Percentiles rank a stretch among this genome's conserved stretches.
Conservation (phyloP, 2,329 filamentous ascomycete species). For the Xylaria sp. region DNA sequence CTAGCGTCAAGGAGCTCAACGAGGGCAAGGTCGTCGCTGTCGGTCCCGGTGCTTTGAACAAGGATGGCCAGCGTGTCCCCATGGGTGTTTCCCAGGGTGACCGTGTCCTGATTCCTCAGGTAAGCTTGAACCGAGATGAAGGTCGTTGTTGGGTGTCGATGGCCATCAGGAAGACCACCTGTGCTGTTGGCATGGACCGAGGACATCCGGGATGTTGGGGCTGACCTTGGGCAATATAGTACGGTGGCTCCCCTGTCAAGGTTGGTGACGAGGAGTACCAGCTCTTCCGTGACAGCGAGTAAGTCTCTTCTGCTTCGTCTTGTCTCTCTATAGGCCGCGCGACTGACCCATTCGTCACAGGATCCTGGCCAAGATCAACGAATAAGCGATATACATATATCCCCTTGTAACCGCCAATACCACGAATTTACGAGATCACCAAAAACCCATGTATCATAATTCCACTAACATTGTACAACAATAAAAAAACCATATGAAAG, state of each 20-base stretch:
- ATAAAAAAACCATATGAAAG: conserved; percentile 6
- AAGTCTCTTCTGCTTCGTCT: conserved; percentile 42
- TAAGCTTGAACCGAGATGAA: conserved; percentile 35
- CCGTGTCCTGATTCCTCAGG: conserved; percentile 92
- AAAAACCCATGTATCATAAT: conserved; percentile 19
- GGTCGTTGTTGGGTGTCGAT: neutral
- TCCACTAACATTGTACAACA: conserved; percentile 16
- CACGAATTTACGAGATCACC: conserved; percentile 30
- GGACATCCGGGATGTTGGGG: neutral
- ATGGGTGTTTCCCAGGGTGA: conserved; percentile 82
- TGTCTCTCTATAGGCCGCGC: neutral
- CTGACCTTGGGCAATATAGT: conserved; percentile 47
- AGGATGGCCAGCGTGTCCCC: conserved; percentile 79
- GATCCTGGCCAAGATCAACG: conserved; percentile 98
- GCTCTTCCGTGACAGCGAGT: conserved; percentile 97
- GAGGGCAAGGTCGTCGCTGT: conserved; percentile 95
- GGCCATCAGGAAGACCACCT: neutral
- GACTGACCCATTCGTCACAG: conserved; percentile 42
- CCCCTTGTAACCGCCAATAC: conserved; percentile 21
- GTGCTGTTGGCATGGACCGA: neutral
- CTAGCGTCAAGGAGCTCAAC: conserved; percentile 94
- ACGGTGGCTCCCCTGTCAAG: conserved; percentile 90
- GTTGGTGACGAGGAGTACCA: conserved; percentile 95
- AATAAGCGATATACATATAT: conserved; percentile 53
- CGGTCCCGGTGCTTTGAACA: conserved; percentile 81